Base-by-base conservation (phyloP, 2,329 filamentous ascomycete species). In the Sporothrix variecibatus region DNA sequence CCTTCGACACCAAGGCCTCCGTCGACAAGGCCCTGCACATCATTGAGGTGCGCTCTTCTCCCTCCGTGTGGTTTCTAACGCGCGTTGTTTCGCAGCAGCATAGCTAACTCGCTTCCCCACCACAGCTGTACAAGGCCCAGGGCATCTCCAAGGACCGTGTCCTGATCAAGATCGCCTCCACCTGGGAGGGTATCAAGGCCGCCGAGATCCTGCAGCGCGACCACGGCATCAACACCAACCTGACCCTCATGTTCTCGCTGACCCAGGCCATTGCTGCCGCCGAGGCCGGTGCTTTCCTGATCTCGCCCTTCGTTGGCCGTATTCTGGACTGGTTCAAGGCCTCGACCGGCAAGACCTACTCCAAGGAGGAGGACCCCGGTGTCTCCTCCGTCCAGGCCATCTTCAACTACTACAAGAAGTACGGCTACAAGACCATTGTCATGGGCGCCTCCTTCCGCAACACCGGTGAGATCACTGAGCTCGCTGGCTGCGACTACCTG, bases 361-460 rank as follows among this genome's bases (percentile, higher is more conserved):
- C 88, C 83, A 90, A 94, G 84, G 87, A 93, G 85, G 93, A 97
- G 84, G 96, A 99, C 88, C 96, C 96, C 74, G 96, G 96, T 88
- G 96, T 99, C 85, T 90, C 94, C 87, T 95, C 93, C 78, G 96
- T 99, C 82, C 89, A 95, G 89, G 83, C 81, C 85, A 99, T 99
- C 88, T 99, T 92, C 91, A 96, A 99, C 91, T 99, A 99, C 93
- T 99, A 99, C 93, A 99, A 99, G 94, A 98, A 98, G 90, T 94
- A 87, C 85, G 94, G 93, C 84, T 98, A 99, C 92, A 97, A 97
- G 81, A 99, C 96, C 84, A 98, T 98, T 80, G 96, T 99, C 86
- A 99, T 99, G 96, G 96, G 96, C 82, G 96, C 96, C 79, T 98
- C 95, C 56, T 99, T 99, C 94, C 92, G 96, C 84, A 98, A 93